A percentile compares a stretch with the other conserved stretches of the same genome.
Conservation (phyloP, 1,284 basidiomycete genomes). For the Trametes sp. region DNA sequence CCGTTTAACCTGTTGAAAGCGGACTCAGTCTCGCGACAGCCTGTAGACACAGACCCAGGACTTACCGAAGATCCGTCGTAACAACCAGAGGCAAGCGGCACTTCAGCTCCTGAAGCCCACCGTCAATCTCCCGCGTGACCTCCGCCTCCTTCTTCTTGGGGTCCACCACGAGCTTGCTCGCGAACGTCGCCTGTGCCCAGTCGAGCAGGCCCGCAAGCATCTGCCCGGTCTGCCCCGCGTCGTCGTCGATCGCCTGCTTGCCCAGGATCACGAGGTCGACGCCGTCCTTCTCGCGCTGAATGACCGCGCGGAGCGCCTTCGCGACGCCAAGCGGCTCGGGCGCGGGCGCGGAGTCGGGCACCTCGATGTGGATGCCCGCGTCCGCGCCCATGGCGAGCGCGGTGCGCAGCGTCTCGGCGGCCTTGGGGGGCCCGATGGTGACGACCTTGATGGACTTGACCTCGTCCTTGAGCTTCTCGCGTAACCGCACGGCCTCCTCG, state of each 20-base stretch:
- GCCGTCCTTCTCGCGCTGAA: constrained; percentile 72
- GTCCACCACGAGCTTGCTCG: constrained; percentile 88
- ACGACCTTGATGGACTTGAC: constrained; percentile 91
- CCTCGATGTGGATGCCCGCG: constrained; percentile 89
- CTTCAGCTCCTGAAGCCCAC: constrained; percentile 87
- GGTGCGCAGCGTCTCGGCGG: constrained; percentile 91
- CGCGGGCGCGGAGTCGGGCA: constrained; percentile 72
- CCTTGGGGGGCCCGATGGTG: constrained; percentile 92
- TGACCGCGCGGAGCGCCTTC: constrained; percentile 82
- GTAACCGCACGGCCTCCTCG: constrained; percentile 95
- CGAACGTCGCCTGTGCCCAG: constrained; percentile 97
- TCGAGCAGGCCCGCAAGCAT: constrained; percentile 95
- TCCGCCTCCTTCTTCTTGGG: constrained; percentile 70
- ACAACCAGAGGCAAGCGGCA: constrained; percentile 87
- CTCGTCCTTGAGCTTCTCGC: constrained; percentile 80
- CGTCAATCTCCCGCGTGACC: constrained; percentile 94
- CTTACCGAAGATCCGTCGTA: constrained; percentile 93
- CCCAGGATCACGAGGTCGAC: constrained; percentile 94
- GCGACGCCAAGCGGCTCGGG: constrained; percentile 91
- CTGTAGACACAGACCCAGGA: constrained; percentile 11
- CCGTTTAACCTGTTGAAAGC: constrained; percentile 60
- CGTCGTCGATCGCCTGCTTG: constrained; percentile 99
- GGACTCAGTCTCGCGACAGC: neutral
- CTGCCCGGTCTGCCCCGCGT: constrained; percentile 96
- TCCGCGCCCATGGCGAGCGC: constrained; percentile 99